Percentiles rank a stretch among this genome's conserved stretches.
These are phyloP conservation scores for Cairneyella variabilis DNA, from an alignment of 495 filamentous ascomycete species.

Conservation along the genomic window DNA sequence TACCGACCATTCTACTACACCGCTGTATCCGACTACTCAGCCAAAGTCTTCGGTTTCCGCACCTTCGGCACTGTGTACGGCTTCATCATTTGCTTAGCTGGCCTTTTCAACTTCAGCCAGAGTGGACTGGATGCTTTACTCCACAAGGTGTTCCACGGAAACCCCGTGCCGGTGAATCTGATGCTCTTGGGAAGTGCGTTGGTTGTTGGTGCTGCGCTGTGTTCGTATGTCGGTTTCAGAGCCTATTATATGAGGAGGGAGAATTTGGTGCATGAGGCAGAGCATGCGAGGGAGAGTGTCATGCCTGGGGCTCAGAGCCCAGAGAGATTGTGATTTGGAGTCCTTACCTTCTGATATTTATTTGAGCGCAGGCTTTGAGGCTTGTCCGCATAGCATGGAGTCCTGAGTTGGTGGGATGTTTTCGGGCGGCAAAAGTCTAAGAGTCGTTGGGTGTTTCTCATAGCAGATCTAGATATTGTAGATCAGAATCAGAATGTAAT, in stretches of 20 bases:
- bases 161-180: conserved; percentile 79
- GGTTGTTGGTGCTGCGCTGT: conserved; percentile 53
- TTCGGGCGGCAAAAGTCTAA: no score
- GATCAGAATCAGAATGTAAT: no score
- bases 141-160: conserved; percentile 61
- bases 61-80: conserved; percentile 97
- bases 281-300: conserved; percentile 28
- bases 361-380: no score
- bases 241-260: conserved; percentile 29
- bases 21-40: conserved; percentile 77
- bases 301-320: conserved; percentile 23
- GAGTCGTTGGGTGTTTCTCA: no score
- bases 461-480: no score
- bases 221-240: conserved; percentile 51
- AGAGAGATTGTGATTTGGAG: conserved; percentile 16
- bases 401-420: no score
- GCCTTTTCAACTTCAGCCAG: conserved; percentile 84
- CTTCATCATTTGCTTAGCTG: conserved; percentile 85
- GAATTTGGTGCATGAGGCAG: conserved; percentile 35
- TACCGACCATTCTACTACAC: conserved; percentile 78
- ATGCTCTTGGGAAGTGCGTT: conserved; percentile 58
- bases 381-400: no score
- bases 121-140: conserved; percentile 77
- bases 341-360: no score
- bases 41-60: conserved; percentile 93